Evolutionary conservation across 2,329 filamentous ascomycete genomes (phyloP), one percentile per base, ranked within the genome.

Genomic region (Gremmenia infestans): DNA sequence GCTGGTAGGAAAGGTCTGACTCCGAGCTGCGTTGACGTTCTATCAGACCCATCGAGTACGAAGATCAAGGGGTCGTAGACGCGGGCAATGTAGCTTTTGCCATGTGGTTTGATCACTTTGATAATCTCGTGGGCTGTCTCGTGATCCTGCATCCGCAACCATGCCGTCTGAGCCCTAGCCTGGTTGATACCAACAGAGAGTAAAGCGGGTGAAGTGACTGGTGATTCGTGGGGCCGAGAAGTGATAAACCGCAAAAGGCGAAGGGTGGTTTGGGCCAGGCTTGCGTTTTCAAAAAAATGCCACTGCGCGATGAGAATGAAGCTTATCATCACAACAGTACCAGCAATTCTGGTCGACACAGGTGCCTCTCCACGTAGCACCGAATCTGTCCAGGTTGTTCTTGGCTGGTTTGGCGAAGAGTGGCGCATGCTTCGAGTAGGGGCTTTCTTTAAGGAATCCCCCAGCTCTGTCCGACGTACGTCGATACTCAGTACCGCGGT

Each of bases 401-500:
- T 66, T 15, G 50, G 60, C 5, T 66, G 63, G 25, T 66, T 66
- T 19, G 55, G 54, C 22, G 63, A 57, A 14, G 54, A 25, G 15
- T 60, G 55, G 17, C 59, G 60, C 23, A 66, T 66, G 46, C 68
- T 71, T 14, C 74, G 73, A 40, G 78, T 74, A 1, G 77, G 76
- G 2, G 76, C 78, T 63, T 60, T 55, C 36, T 76, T 82, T 9
- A 92, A 73, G 2, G 86, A 85, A 67, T 93, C 88, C 62, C 85
- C 83, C 0, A 93, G 78, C 72, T 93, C 89, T 55, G 87, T 83
- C 62, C 89, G 80, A 22, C 85, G 81, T 9, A 93, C 87, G 68
- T 93, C 89, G 45, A 93, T 85, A 65, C 87, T 91, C 23, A 93
- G 75, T 12, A 93, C 87, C 1, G 88, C 83, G 3, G 91, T 76